Conservation (phyloP, 2,329 filamentous ascomycete genomes). For the Venturia effusa region DNA sequence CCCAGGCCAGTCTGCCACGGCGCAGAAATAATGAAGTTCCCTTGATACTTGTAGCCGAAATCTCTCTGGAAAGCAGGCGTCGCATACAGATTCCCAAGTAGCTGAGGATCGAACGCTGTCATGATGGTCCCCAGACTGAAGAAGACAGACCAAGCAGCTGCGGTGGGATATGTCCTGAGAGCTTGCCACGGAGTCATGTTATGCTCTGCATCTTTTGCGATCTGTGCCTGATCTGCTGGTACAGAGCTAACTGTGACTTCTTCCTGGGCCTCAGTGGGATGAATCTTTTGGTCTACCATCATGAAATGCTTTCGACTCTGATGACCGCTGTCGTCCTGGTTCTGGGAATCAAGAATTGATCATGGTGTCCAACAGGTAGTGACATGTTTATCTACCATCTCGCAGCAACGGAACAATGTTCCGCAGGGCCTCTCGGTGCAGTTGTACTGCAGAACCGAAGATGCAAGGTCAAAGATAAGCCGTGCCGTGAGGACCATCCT, state of each 20-base stretch:
- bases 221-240: neutral
- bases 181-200: conserved; percentile 50
- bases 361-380: no score
- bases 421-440: neutral
- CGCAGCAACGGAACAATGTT: neutral
- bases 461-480: conserved; percentile 4
- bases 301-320: neutral
- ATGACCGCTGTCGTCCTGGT: neutral
- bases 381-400: neutral
- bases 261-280: neutral
- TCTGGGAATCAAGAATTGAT: neutral
- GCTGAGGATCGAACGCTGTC: conserved; percentile 77
- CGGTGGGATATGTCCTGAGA: conserved; percentile 74
- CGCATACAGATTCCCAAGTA: conserved; percentile 70
- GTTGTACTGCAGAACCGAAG: neutral
- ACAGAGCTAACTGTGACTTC: neutral
- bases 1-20: conserved; percentile 36
- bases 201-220: conserved; percentile 34
- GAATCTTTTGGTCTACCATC: neutral
- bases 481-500: neutral
- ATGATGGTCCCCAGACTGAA: conserved; percentile 85
- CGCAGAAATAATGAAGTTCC: conserved; percentile 32
- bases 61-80: conserved; percentile 37
- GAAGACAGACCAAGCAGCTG: conserved; percentile 69
- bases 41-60: conserved; percentile 31